Base-by-base conservation (phyloP, 495 filamentous ascomycete genomes). In the Polyplosphaeria fusca region DNA sequence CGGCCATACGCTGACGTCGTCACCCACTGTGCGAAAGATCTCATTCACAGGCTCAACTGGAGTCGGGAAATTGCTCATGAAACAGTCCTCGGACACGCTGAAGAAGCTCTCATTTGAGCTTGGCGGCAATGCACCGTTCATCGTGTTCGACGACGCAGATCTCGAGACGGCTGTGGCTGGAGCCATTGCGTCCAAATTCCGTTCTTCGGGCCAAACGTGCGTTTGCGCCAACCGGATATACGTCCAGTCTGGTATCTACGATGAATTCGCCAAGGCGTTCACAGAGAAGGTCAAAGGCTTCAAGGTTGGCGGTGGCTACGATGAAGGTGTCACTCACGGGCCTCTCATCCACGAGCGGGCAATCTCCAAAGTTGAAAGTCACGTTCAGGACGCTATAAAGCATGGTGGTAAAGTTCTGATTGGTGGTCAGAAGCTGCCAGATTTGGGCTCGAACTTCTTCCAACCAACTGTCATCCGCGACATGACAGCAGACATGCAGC, bases 101-200 rank as follows among this genome's bases (percentile, higher is more conserved):
- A 88, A 87, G 73, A 89, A 88, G 59, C 67, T 86, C 11, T 85
- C 82, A 1, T 79, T 88, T 26, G 86, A 89, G 69, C 76, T 89
- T 22, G 86, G 86, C 25, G 86, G 86, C 3, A 88, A 89, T 67
- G 86, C 85, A 40, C 86, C 86, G 0, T 87, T 87, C 69, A 73
- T 88, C 39, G 79, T 88, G 5, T 88, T 89, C 62, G 82, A 87
- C 44, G 86, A 89, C 66, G 85, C 86, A 18, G 81, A 87, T 49
- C 70, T 88, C 14, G 78, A 86, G 16, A 74, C 79, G 46, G 83
- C 85, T 3, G 70, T 83, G 7, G 74, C 79, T 20, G 78, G 77
- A 44, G 75, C 85, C 16, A 82, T 86, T 58, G 69, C 76, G 1
- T 73, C 81, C 30, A 87, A 87, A 60, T 87, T 84, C 77, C 77